Base-by-base conservation (phyloP, 2,329 filamentous ascomycete genomes). In the Venturia asperata region DNA sequence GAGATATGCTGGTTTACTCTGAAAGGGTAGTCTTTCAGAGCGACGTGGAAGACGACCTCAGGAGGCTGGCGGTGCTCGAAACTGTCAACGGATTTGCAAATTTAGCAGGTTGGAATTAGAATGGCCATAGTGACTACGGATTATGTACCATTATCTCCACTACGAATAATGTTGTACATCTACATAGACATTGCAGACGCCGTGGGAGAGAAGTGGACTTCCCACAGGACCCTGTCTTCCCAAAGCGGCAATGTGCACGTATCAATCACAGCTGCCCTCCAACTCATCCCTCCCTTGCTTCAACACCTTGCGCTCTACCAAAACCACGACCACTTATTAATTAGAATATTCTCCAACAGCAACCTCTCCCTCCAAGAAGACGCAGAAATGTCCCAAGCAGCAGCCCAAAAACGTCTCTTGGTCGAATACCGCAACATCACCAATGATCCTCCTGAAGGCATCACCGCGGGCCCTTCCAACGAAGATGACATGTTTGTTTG, bases 401-500 rank as follows among this genome's bases (percentile, higher is more conserved):
- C 86, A 39, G 85, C 85, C 56, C 82, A 84, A 49, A 87, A 87
- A 71, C 92, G 94, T 52, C 89, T 99, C 70, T 92, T 97, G 75
- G 90, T 93, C 79, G 94, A 99, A 82, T 99, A 99, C 82, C 91
- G 91, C 74, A 87, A 90, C 68, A 88, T 99, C 68, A 94, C 92
- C 68, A 93, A 91, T 73, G 94, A 95, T 78, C 91, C 93, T 0
- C 93, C 93, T n/a, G 93, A 97, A 68, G 94, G 94, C 76, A 97
- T 99, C 79, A 96, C 91, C 66, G 94, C 94, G 19, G 94, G 94
- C 24, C 94, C 94, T 42, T 82, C 97, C 67, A 89, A 85, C 69
- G 94, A 99, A 81, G 94, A 97, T 76, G 92, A 99, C 79, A 87
- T 97, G 74, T 90, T 97, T 72, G 82, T 91, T 73, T 99, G 94